Evolutionary conservation across 2,329 filamentous ascomycete genomes (phyloP).

Genomic region (Talaromyces rugulosus): DNA sequence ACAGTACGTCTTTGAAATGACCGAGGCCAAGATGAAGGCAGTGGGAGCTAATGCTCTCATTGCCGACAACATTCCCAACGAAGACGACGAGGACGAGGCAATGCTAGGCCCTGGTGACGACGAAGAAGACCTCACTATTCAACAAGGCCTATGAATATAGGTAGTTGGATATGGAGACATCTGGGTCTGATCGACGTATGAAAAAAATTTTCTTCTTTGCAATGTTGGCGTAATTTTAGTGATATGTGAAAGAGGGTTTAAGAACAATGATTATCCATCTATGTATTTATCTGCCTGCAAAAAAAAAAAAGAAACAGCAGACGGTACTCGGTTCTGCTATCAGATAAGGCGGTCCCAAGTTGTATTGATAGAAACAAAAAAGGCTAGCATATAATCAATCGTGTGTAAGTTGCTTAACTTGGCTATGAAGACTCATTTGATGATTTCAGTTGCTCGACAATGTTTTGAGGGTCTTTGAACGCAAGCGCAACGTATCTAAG

Average conservation of each 20-base stretch:
- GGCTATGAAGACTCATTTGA: slow-evolving; percentile 12
- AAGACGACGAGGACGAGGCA: slow-evolving; percentile 33
- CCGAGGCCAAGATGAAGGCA: slow-evolving; percentile 60
- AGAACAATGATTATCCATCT: neutral
- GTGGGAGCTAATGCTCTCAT: slow-evolving; percentile 6
- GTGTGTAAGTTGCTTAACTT: neutral
- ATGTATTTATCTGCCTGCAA: neutral
- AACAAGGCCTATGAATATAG: slow-evolving; percentile 7
- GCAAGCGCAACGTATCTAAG: slow-evolving; percentile 54
- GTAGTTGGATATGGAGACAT: neutral
- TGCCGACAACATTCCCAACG: slow-evolving; percentile 17
- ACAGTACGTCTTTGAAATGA: slow-evolving; percentile 97
- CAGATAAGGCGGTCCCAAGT: neutral
- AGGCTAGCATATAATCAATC: neutral
- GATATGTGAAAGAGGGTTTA: neutral
- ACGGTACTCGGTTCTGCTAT: neutral
- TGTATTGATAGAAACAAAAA: neutral
- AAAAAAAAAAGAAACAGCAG: neutral
- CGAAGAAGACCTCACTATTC: slow-evolving; percentile 22
- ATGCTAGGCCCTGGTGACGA: slow-evolving; percentile 32
- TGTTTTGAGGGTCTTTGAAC: slow-evolving; percentile 61
- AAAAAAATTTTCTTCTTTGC: neutral
- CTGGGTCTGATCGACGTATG: neutral
- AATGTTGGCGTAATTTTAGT: neutral
- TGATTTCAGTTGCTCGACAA: slow-evolving; percentile 53